Percentiles rank a stretch among this genome's conserved stretches.
Evolutionary conservation across 805 yeast species (phyloP).

Genomic region (Saturnispora sanitii): DNA sequence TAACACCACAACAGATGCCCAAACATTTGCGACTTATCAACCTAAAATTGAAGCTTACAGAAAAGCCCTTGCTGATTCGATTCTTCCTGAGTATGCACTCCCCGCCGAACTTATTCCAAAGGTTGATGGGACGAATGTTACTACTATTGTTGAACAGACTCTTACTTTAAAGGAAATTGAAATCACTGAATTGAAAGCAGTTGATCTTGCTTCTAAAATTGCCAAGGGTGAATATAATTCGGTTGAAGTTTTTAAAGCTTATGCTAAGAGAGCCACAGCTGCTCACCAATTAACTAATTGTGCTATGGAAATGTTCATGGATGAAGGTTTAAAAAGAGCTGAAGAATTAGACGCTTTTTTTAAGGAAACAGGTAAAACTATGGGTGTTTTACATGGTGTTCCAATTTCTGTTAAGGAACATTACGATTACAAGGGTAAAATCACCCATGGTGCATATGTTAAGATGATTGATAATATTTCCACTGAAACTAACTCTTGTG

Average conservation of each 20-base stretch:
- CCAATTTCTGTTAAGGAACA: conserved; percentile 59
- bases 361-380: conserved; percentile 34
- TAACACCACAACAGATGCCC: conserved; percentile 5
- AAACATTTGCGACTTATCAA: conserved; percentile 20
- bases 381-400: conserved; percentile 54
- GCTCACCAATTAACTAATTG: conserved; percentile 43
- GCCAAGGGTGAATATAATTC: conserved; percentile 31
- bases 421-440: conserved; percentile 37
- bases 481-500: conserved; percentile 30
- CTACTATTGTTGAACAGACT: conserved; percentile 23
- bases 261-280: conserved; percentile 37
- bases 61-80: conserved; percentile 17
- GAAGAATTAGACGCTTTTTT: conserved; percentile 42
- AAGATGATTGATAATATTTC: conserved; percentile 32
- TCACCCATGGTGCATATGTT: conserved; percentile 44
- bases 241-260: conserved; percentile 37
- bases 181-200: conserved; percentile 35
- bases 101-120: conserved; percentile 16
- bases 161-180: conserved; percentile 29
- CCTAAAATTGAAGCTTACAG: conserved; percentile 29
- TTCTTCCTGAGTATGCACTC: conserved; percentile 17
- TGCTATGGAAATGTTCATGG: conserved; percentile 36
- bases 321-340: conserved; percentile 40
- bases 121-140: conserved; percentile 20
- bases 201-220: conserved; percentile 26